phyloP scores from a whole-genome alignment of 2,329 filamentous ascomycete genomes.

The Trichoderma sp. region DNA sequence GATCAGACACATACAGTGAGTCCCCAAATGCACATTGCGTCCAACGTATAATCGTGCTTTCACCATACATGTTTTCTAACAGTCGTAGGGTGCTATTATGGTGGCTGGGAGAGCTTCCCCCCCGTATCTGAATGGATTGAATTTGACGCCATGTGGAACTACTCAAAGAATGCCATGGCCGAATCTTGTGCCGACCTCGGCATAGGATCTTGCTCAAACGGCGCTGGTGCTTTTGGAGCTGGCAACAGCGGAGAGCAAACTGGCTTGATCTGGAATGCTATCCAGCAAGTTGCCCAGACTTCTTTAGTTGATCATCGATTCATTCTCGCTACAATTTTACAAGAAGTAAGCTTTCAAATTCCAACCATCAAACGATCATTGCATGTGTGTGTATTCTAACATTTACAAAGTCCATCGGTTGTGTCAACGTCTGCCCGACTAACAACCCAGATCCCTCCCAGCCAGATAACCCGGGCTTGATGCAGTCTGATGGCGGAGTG shows the following conservation, averaged over 20 bases:
- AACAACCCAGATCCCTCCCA: conserved; percentile 31
- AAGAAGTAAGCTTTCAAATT: neutral
- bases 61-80: neutral
- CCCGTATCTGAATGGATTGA: conserved; percentile 1
- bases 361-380: neutral
- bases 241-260: conserved; percentile 9
- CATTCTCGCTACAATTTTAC: conserved; percentile 12
- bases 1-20: conserved; percentile 3
- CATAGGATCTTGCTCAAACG: conserved; percentile 1
- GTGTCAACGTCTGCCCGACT: conserved; percentile 41
- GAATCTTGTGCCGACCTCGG: neutral
- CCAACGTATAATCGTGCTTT: neutral
- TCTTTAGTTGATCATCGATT: conserved; percentile 10
- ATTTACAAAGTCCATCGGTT: conserved; percentile 40
- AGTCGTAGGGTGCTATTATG: neutral
- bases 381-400: neutral
- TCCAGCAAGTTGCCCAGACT: conserved; percentile 7
- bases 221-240: neutral
- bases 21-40: neutral
- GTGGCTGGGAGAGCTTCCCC: neutral
- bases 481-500: conserved; percentile 38
- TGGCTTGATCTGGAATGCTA: conserved; percentile 4
- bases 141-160: conserved; percentile 13
- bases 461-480: conserved; percentile 40
- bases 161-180: conserved; percentile 8